Evolutionary conservation across 495 filamentous ascomycete species (phyloP).

Genomic region (Tuber melanosporum): DNA sequence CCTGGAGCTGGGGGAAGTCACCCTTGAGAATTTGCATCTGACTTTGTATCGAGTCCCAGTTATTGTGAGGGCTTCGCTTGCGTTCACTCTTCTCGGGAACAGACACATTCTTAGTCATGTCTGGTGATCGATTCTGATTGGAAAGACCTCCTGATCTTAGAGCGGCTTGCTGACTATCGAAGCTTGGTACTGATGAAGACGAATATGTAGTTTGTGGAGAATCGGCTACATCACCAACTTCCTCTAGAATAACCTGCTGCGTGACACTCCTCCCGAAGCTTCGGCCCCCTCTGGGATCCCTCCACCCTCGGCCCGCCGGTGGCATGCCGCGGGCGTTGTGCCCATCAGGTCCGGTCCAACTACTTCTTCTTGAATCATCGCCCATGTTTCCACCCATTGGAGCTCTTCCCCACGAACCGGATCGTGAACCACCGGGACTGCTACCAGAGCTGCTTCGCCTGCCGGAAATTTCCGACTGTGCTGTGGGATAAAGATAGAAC

Average conservation of each 20-base stretch:
- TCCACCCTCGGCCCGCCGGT: conserved; percentile 29
- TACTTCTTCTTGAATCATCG: conserved; percentile 20
- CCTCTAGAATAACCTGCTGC: conserved; percentile 35
- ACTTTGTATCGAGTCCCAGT: conserved; percentile 14
- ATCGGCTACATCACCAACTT: conserved; percentile 29
- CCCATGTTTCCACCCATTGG: conserved; percentile 7
- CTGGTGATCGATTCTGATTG: neutral
- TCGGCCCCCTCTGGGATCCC: conserved; percentile 28
- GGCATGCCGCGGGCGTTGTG: conserved; percentile 8
- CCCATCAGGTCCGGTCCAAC: conserved; percentile 20
- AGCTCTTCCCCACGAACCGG: conserved; percentile 14
- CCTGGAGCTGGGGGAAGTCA: conserved; percentile 7
- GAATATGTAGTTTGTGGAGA: conserved; percentile 6
- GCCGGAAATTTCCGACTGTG: conserved; percentile 13
- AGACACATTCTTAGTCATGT: neutral
- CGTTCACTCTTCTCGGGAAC: neutral
- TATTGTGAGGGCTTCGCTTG: conserved; percentile 18
- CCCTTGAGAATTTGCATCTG: conserved; percentile 5
- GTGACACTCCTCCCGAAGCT: conserved; percentile 28
- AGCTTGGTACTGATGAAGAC: neutral
- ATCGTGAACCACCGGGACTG: conserved; percentile 1
- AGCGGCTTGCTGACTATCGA: neutral
- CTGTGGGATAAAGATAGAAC: conserved; percentile 38
- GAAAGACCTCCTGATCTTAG: neutral
- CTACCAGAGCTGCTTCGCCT: conserved; percentile 8